Evolutionary conservation across 2,329 filamentous ascomycete species (phyloP).

Genomic region (Clathrospora elynae): DNA sequence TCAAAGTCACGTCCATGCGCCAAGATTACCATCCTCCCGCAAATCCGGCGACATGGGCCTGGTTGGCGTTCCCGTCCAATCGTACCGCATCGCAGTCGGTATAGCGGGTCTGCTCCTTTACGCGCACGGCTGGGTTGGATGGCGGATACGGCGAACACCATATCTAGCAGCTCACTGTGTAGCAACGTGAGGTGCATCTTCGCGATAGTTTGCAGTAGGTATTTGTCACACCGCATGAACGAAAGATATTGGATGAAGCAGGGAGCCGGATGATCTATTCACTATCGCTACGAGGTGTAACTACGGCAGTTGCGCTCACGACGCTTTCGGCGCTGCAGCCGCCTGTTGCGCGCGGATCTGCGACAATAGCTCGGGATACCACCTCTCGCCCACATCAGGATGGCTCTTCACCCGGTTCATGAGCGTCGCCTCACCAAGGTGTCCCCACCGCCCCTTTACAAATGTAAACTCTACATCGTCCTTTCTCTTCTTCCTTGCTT

Average conservation of each 20-base stretch:
- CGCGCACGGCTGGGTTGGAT: conserved; percentile 6
- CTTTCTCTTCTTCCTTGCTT: conserved; percentile 64
- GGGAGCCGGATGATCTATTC: too few species aligned
- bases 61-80: conserved; percentile 13
- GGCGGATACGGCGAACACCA: conserved; percentile 8
- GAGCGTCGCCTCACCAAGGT: conserved; percentile 80
- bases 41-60: conserved; percentile 16
- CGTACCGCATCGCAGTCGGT: neutral
- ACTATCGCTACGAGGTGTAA: too few species aligned
- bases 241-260: neutral
- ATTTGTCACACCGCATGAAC: conserved; percentile 19
- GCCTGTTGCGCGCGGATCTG: conserved; percentile 52
- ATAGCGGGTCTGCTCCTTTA: neutral
- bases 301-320: conserved; percentile 5
- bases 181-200: conserved; percentile 5
- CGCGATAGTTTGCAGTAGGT: conserved; percentile 1
- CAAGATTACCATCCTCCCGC: conserved; percentile 19
- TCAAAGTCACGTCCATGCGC: too few species aligned
- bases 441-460: conserved; percentile 67
- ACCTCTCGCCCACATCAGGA: conserved; percentile 82
- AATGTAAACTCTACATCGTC: conserved; percentile 87
- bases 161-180: conserved; percentile 15
- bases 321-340: conserved; percentile 16
- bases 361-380: conserved; percentile 57
- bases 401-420: conserved; percentile 86